Conservation (phyloP, 1,139 yeast genomes). For the Geotrichum histeridarum region DNA sequence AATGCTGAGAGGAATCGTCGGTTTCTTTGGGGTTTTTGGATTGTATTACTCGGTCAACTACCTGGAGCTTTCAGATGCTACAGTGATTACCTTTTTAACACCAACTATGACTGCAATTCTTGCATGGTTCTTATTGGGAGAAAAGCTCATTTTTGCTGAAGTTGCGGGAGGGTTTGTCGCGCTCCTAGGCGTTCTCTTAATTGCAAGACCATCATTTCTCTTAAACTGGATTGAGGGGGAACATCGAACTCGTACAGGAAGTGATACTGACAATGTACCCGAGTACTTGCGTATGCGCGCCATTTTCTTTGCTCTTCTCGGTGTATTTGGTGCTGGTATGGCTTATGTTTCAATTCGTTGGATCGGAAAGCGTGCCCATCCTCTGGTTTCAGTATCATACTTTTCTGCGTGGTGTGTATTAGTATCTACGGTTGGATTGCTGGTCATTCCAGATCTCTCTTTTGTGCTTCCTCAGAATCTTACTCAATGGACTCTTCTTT, state of each 20-base stretch:
- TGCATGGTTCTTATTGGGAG: constrained; percentile 65
- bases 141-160: constrained; percentile 62
- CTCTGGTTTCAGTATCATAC: constrained; percentile 70
- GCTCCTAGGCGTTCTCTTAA: constrained; percentile 67
- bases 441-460: constrained; percentile 50
- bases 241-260: constrained; percentile 6
- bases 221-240: constrained; percentile 34
- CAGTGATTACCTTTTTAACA: constrained; percentile 69
- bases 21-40: constrained; percentile 76
- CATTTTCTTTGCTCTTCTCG: constrained; percentile 57
- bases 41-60: constrained; percentile 70
- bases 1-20: constrained; percentile 62
- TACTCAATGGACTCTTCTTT: constrained; percentile 62
- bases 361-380: constrained; percentile 75
- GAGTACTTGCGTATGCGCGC: constrained; percentile 41
- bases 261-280: constrained; percentile 18
- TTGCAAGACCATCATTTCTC: constrained; percentile 76
- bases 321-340: constrained; percentile 64
- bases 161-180: constrained; percentile 65
- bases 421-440: constrained; percentile 52
- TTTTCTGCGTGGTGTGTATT: constrained; percentile 60
- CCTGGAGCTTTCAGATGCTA: constrained; percentile 71
- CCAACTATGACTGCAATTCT: constrained; percentile 74
- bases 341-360: constrained; percentile 70
- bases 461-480: constrained; percentile 56